Base-by-base conservation (phyloP, 2,329 filamentous ascomycete genomes). In the Venturia carpophila region DNA sequence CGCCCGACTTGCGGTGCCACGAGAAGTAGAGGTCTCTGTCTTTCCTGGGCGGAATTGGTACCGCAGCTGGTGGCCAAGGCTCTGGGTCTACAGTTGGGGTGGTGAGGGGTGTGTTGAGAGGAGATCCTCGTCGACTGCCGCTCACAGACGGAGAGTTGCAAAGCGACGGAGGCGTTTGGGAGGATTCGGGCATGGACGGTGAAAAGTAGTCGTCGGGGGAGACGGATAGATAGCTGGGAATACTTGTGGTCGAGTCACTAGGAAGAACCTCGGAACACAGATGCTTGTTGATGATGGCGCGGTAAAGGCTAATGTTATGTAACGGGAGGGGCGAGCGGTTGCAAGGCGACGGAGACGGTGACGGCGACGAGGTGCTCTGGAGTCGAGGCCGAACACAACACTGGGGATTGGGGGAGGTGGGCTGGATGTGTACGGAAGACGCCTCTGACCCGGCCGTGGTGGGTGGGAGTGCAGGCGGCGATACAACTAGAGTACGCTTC, bases 81-180 rank as follows among this genome's bases (percentile, higher is more conserved):
- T 71, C 75, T 73, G 78, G 75, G 67, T 76, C 69, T 56, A 73
- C 69, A 62, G 72, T 69, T 39, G 75, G 75, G 17, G 74, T 75
- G 69, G 68, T 79, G 71, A 82, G 74, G 67, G 81, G 81, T 63
- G 80, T 82, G 71, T 76, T 78, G 72, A 79, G 77, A 66, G 80
- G 82, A 64, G 79, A 82, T 70, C 77, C 75, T 71, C 78, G 79
- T 73, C 78, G 77, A 67, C 71, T 74, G 71, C 80, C 77, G 74
- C 78, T 79, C 69, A 73, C 70, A 67, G 74, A 74, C 66, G 81
- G 80, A 71, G 82, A 83, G 75, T 80, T 76, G 72, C 78, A 79
- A 73, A 80, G 77, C 71, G 80, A 78, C 71, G 79, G 80, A 70
- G 80, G 79, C 67, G 73, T 45, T 15, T 45, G 34, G 19, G 64